Evolutionary conservation across 768 basidiomycete species (phyloP).

Genomic region (Dendrothele bispora): DNA sequence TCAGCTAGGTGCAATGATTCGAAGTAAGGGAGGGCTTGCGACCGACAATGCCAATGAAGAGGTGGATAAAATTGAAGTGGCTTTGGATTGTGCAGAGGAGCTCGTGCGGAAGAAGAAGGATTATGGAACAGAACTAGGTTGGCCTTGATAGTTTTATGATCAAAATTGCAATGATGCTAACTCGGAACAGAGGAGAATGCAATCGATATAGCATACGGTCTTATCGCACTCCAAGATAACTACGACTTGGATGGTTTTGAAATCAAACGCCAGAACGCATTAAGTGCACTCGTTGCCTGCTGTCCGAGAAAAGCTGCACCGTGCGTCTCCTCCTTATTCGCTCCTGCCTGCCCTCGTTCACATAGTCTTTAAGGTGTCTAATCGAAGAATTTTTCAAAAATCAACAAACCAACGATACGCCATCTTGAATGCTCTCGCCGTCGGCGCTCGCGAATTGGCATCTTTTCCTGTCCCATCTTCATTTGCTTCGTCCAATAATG

Average conservation of each 20-base stretch:
- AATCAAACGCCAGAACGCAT: conserved; percentile 67
- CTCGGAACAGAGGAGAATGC: conserved; percentile 78
- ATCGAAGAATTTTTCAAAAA: conserved; percentile 94
- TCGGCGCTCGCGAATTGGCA: conserved; percentile 83
- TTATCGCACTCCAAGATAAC: conserved; percentile 78
- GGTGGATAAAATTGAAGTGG: conserved; percentile 80
- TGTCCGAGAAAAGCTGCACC: conserved; percentile 77
- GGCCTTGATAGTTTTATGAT: conserved; percentile 22
- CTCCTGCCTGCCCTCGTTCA: neutral
- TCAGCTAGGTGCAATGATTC: conserved; percentile 80
- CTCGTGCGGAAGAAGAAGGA: conserved; percentile 80
- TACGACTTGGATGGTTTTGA: conserved; percentile 84
- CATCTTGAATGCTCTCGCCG: conserved; percentile 82
- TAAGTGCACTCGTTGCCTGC: conserved; percentile 80
- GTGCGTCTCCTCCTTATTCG: conserved; percentile 47
- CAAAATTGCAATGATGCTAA: neutral
- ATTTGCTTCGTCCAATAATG: conserved; percentile 27
- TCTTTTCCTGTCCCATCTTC: conserved; percentile 41
- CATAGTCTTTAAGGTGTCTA: conserved; percentile 51
- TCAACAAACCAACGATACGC: conserved; percentile 82
- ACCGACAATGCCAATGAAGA: conserved; percentile 60
- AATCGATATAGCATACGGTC: conserved; percentile 71
- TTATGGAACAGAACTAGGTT: conserved; percentile 90
- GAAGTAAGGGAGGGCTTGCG: conserved; percentile 50
- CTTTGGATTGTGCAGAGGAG: conserved; percentile 74